Evolutionary conservation across 345 rosid species (phyloP), one percentile per base, ranked within the genome.

Genomic region (Cardamine resedifolia): DNA sequence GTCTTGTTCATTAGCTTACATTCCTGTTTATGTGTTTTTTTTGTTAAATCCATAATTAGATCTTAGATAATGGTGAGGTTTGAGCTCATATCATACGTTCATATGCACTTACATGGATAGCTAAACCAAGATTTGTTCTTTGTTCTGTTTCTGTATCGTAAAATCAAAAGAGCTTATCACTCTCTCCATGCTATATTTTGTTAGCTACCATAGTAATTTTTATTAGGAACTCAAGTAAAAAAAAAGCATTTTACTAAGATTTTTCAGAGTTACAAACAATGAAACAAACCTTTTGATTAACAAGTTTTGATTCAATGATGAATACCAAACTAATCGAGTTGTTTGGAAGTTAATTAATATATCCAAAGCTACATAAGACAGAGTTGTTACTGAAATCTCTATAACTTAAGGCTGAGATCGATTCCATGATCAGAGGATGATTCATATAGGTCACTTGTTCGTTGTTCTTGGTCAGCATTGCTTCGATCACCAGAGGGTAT

Each of bases 371-470:
- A 63, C 38, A 53, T 23, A 53, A 72, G 20, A 62, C 19, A 52
- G 18, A 21, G 21, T 16, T 21, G 2, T 18, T 10, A n/a, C 23
- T 23, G n/a, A n/a, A 58, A 5, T 28, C 34, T 48, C 23, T 67
- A 67, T 41, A 74, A 59, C 73, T 74, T 74, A 30, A 74, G 78
- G 68, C 24, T 67, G 23, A 74, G 73, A 51, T 74, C 73, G 21
- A 74, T 67, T 50, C 49, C 78, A 75, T 39, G 63, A 21, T 67
- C 68, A 39, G 12, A 3, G 4, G 45, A 11, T 58, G 67, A n/a
- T 59, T 41, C 78, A 41, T 50, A 45, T 51, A 0, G 43, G 30
- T 74, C 60, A 49, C 9, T 58, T 11, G 68, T n/a, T 66, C 10
- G 45, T 50, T 50, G 26, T 30, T 74, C 68, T 58, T 0, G 57